Evolutionary conservation across 2,329 filamentous ascomycete species (phyloP), one percentile per base, ranked within the genome.

Genomic region (Aspergillus eucalypticola): DNA sequence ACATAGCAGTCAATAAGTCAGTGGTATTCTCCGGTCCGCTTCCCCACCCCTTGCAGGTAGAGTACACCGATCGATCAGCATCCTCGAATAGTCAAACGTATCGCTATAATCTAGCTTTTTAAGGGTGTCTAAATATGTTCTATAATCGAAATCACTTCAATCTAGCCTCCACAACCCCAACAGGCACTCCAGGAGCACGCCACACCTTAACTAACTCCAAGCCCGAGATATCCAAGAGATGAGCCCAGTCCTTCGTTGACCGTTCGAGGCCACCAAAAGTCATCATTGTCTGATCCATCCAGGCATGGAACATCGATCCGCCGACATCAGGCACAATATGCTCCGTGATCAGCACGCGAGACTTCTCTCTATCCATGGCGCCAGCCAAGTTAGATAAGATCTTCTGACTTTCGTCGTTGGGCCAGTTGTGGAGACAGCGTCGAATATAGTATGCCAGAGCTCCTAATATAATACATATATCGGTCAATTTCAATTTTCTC

Each of bases 361-460:
- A 65, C 17, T 46, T 53, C 7, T 63, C 54, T 6, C 44, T 50
- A 10, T 64, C 63, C 67, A 73, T 70, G 8, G 67, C 66, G 1
- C 39, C 60, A 8, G 63, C 61, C 7, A 70, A 46, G n/a, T 66
- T 67, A 3, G 57, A 27, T 8, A 73, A 61, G 46, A 73, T 71
- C 15, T 61, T 29, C 11, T 23, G 48, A 4, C 41, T 35, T 27
- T 58, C 60, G 44, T 61, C 41, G 51, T 61, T 51, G 38, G 61
- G 64, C 67, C 69, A 74, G 60, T 74, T 69, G 56, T 75, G 73
- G 13, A 74, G 58, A 38, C 67, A 61, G 38, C 68, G 70, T 15
- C 71, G 71, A n/a, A 74, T 56, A 60, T 73, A 73, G 55, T 74
- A 75, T 1, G 66, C 61, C 21, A 64, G 50, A 2, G 72, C 70